Percentiles rank a stretch among this genome's conserved stretches.
Evolutionary conservation across 2,329 filamentous ascomycete species (phyloP).

Genomic region (Ophiostoma pallidulum): DNA sequence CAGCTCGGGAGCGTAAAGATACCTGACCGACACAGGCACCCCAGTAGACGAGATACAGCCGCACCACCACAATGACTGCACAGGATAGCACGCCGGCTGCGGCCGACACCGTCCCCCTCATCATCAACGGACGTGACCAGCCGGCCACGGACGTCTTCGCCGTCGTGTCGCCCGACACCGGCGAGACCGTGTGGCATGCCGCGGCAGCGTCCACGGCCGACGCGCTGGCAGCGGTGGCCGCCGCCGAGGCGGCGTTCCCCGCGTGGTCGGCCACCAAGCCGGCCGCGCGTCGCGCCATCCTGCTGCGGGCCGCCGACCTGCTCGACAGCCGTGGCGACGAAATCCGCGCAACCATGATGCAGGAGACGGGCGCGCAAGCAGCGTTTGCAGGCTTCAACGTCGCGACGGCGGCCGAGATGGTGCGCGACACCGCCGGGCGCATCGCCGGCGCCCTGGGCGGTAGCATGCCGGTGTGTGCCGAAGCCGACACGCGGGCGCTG

Average conservation of each 20-base stretch:
- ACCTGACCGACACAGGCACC: too few relatives aligned
- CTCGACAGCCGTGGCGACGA: conserved; percentile 51
- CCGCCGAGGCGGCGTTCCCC: conserved; percentile 57
- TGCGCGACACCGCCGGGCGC: conserved; percentile 34
- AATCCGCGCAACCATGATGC: conserved; percentile 47
- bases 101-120: conserved; percentile 23
- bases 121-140: conserved; percentile 25
- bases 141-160: conserved; percentile 19
- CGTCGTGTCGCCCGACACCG: conserved; percentile 22
- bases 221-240: conserved; percentile 23
- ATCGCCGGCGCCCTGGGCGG: conserved; percentile 17
- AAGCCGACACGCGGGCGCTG: conserved; percentile 36
- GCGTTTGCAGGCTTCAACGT: conserved; percentile 36
- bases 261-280: conserved; percentile 58
- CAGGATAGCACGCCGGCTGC: too few relatives aligned
- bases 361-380: conserved; percentile 34
- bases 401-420: conserved; percentile 25
- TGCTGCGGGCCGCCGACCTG: conserved; percentile 59
- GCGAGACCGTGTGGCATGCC: conserved; percentile 22
- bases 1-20: too few relatives aligned
- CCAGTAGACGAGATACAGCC: too few relatives aligned
- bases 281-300: conserved; percentile 53
- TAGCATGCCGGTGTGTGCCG: neutral
- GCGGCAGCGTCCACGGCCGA: conserved; percentile 21
- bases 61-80: too few relatives aligned